Evolutionary conservation across 805 yeast species (phyloP).

Genomic region (Candida mattraensis): DNA sequence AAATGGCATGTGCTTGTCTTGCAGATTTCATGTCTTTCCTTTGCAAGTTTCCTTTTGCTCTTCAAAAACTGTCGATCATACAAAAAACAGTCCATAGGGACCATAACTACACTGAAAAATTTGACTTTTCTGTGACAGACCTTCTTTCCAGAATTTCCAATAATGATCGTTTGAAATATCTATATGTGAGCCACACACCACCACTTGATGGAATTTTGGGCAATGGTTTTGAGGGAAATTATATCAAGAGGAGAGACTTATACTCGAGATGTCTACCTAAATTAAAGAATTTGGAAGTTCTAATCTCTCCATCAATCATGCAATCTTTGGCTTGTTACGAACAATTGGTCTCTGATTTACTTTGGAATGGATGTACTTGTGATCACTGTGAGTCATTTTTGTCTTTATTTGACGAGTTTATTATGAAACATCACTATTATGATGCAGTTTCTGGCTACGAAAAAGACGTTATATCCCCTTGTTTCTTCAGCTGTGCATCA

Average conservation of each 20-base stretch:
- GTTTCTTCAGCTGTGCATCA: slow-evolving; percentile 54
- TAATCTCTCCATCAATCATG: slow-evolving; percentile 60
- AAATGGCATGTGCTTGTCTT: slow-evolving; percentile 45
- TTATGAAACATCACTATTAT: slow-evolving; percentile 64
- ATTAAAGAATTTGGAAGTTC: slow-evolving; percentile 39
- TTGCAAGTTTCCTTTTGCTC: slow-evolving; percentile 29
- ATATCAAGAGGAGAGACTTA: slow-evolving; percentile 54
- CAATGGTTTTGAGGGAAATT: slow-evolving; percentile 77
- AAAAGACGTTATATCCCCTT: slow-evolving; percentile 62
- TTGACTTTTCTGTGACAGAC: slow-evolving; percentile 50
- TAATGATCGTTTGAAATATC: slow-evolving; percentile 34
- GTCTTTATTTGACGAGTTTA: slow-evolving; percentile 54
- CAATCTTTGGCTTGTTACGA: slow-evolving; percentile 68
- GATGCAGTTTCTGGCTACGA: slow-evolving; percentile 44
- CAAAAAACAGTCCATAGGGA: slow-evolving; percentile 34
- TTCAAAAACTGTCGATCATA: slow-evolving; percentile 38
- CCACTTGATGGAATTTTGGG: slow-evolving; percentile 55
- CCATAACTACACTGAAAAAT: slow-evolving; percentile 52
- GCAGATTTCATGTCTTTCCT: slow-evolving; percentile 38
- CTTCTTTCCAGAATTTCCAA: slow-evolving; percentile 40
- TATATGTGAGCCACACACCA: slow-evolving; percentile 58
- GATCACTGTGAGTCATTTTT: slow-evolving; percentile 48
- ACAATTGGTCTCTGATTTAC: slow-evolving; percentile 61
- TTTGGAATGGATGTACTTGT: slow-evolving; percentile 82
- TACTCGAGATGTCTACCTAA: slow-evolving; percentile 50